Evolutionary conservation across 441 rosid genomes (phyloP), one percentile per base, ranked within the genome.

Genomic region (Adansonia gregorii): DNA sequence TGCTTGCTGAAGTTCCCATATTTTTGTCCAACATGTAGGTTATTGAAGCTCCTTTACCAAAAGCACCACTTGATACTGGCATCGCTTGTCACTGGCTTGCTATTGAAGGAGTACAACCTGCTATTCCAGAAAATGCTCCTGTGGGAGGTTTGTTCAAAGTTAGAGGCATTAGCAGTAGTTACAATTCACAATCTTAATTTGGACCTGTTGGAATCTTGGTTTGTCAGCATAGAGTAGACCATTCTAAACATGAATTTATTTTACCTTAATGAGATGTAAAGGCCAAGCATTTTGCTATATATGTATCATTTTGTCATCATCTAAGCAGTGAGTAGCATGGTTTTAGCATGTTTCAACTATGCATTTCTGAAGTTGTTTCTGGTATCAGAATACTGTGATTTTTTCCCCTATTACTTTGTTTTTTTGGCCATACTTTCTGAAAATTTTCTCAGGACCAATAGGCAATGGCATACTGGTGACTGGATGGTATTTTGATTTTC

Each of bases 1-100:
- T 6, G 8, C 71, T 78, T 76, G 77, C 48, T 75, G 55, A 80
- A 64, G 46, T 55, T 75, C 41, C 63, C 2, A 41, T 73, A 31
- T 65, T 59, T 79, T 71, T 82, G 65, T 52, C 71, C 76, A 80
- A 74, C 39, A 61, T 82, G 70, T 75, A 95, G 98, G 93, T 95
- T 76, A 90, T 95, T 81, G 99, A 95, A 83, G 98, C 99, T 73
- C 97, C 97, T 68, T 87, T 95, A 83, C 99, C 99, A n/a, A 92
- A 88, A 86, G 97, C 95, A 43, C 99, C 97, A 24, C 97, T 93
- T 77, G 99, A 93, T 81, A 86, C 95, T 31, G 87, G 91, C 35
- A 76, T 95, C 72, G 78, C 82, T 76, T 92, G 97, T 77, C 99
- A 95, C 87, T 95, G 99, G 99, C 91, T 95, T 43, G 99, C 99